phyloP scores from a whole-genome alignment of 352 stramenopile genomes.

The Pythium coloratum region DNA sequence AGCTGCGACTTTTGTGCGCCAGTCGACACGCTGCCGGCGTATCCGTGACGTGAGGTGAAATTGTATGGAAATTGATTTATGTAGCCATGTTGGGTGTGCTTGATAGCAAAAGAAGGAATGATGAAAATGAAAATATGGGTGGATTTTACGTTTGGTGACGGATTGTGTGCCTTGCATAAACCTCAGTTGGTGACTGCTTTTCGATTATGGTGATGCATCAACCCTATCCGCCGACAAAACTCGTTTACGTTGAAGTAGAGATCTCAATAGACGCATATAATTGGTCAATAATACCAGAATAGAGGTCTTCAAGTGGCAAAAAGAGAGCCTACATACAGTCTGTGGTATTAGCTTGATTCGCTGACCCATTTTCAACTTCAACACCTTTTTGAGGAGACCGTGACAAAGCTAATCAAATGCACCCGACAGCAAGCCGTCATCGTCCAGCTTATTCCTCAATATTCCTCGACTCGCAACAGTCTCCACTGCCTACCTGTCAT shows the following conservation, averaged over 20 bases:
- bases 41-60: constrained; percentile 2
- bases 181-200: not conserved
- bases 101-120: too few relatives aligned
- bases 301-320: not conserved
- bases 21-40: constrained; percentile 46
- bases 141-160: too few relatives aligned
- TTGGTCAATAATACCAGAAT: not conserved
- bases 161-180: not conserved
- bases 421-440: too few relatives aligned
- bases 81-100: not conserved
- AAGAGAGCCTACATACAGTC: not conserved
- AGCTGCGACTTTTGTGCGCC: constrained; percentile 48
- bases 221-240: not conserved
- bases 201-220: not conserved
- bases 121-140: too few relatives aligned
- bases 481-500: not conserved
- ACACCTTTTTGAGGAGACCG: not conserved
- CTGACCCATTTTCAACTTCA: not conserved
- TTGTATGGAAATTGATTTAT: too few relatives aligned
- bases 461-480: not conserved
- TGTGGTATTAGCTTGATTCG: not conserved
- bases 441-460: not conserved
- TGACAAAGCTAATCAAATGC: too few relatives aligned
- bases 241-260: not conserved
- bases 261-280: not conserved